These are phyloP conservation scores for Gloeopeniophorella convolvens DNA, from an alignment of 768 basidiomycete genomes.

Conservation along the genomic window DNA sequence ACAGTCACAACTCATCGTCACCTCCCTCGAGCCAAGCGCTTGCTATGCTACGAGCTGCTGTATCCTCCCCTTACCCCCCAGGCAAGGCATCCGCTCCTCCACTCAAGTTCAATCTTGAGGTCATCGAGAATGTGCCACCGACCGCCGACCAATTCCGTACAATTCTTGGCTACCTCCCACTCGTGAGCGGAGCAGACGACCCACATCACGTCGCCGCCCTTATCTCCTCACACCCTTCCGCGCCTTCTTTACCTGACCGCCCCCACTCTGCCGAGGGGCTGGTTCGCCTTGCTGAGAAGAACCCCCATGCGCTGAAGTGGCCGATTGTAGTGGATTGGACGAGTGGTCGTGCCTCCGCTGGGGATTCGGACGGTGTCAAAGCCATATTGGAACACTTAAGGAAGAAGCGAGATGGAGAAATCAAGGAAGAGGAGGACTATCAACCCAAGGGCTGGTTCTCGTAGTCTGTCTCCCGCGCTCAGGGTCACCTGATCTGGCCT, in stretches of 20 bases:
- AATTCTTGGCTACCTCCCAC: conserved; percentile 54
- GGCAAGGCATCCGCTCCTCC: conserved; percentile 40
- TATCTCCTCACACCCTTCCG: conserved; percentile 56
- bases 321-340: conserved; percentile 78
- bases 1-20: conserved; percentile 59
- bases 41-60: conserved; percentile 48
- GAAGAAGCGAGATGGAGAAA: conserved; percentile 61
- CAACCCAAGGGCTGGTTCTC: conserved; percentile 53
- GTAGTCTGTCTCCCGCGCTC: no score
- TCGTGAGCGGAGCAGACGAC: conserved; percentile 26
- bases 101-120: conserved; percentile 63
- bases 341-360: conserved; percentile 55
- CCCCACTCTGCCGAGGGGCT: conserved; percentile 41
- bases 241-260: conserved; percentile 30
- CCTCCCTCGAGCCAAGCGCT: conserved; percentile 61
- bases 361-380: conserved; percentile 65
- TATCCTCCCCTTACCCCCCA: conserved; percentile 58
- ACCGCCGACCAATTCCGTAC: conserved; percentile 62
- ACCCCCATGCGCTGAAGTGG: conserved; percentile 64
- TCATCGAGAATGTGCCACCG: conserved; percentile 58
- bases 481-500: no score
- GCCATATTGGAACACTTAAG: conserved; percentile 58
- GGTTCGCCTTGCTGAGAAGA: conserved; percentile 43
- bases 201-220: conserved; percentile 33
- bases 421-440: conserved; percentile 37